phyloP scores from a whole-genome alignment of 495 filamentous ascomycete genomes.

The Annulohypoxylon maeteangense region DNA sequence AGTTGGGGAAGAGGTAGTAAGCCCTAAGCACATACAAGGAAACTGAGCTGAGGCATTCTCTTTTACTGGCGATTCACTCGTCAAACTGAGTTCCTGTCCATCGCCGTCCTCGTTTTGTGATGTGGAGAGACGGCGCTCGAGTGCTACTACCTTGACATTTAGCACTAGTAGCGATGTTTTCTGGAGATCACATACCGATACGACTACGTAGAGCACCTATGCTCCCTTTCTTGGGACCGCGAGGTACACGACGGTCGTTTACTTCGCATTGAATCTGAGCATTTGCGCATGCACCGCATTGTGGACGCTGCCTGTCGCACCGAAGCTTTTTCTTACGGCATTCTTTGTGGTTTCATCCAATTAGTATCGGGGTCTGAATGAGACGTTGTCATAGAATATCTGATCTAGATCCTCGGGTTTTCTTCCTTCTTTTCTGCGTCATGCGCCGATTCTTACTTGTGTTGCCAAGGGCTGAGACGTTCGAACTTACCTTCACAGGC shows the following conservation, averaged over 20 bases:
- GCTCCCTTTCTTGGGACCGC: conserved; percentile 66
- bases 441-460: conserved; percentile 18
- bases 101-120: conserved; percentile 41
- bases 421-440: not conserved
- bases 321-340: conserved; percentile 61
- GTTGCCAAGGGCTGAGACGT: conserved; percentile 36
- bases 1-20: conserved; percentile 20
- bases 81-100: conserved; percentile 29
- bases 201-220: conserved; percentile 60
- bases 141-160: conserved; percentile 38
- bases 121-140: conserved; percentile 54
- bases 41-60: conserved; percentile 29
- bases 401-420: not conserved
- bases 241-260: conserved; percentile 56
- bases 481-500: conserved; percentile 52
- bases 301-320: conserved; percentile 63
- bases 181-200: conserved; percentile 52
- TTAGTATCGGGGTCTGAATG: conserved; percentile 23
- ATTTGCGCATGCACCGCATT: conserved; percentile 62
- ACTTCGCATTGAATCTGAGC: conserved; percentile 61
- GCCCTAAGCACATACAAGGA: conserved; percentile 25
- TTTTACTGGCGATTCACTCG: conserved; percentile 18
- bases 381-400: not conserved
- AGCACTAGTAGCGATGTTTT: conserved; percentile 1
- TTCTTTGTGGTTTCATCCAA: conserved; percentile 45